phyloP scores from a whole-genome alignment of 257 asterid species.

The Solanum acaule region DNA sequence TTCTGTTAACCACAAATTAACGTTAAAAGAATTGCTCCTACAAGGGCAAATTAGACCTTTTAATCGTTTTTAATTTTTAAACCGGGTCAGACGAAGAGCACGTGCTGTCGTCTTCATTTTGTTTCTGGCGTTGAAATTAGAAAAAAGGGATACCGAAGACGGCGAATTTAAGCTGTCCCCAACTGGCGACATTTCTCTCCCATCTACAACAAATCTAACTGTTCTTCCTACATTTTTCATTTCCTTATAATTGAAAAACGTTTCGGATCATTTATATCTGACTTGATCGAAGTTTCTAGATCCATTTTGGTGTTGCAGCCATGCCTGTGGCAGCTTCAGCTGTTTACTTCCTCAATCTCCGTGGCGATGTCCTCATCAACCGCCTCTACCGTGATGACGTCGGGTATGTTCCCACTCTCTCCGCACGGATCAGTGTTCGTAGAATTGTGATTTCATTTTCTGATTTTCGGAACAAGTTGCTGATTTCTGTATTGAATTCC shows the following conservation, averaged over 20 bases:
- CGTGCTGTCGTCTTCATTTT: not conserved
- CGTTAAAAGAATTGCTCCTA: not conserved
- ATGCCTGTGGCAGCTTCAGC: conserved; percentile 99
- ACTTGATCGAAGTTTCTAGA: not conserved
- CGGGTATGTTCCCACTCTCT: conserved; percentile 37
- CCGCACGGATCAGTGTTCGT: not conserved
- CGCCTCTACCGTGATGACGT: conserved; percentile 99
- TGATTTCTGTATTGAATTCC: not conserved
- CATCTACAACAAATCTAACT: not conserved
- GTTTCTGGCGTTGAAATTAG: not conserved
- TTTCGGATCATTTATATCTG: not conserved
- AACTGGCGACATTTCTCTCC: not conserved
- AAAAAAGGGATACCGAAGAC: not conserved
- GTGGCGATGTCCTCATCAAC: conserved; percentile 98
- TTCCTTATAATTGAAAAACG: not conserved
- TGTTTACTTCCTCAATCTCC: conserved; percentile 85
- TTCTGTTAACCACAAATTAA: not conserved
- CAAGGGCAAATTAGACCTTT: not conserved
- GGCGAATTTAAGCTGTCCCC: not conserved
- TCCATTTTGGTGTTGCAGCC: conserved; percentile 17
- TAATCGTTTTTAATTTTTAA: not conserved
- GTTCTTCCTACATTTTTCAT: not conserved
- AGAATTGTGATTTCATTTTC: not conserved
- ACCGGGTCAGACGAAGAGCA: not conserved
- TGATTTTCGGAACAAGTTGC: not conserved